A percentile compares a stretch with the other conserved stretches of the same genome.
phyloP scores from a whole-genome alignment of 345 rosid species.

The Mallotus nudiflorus region DNA sequence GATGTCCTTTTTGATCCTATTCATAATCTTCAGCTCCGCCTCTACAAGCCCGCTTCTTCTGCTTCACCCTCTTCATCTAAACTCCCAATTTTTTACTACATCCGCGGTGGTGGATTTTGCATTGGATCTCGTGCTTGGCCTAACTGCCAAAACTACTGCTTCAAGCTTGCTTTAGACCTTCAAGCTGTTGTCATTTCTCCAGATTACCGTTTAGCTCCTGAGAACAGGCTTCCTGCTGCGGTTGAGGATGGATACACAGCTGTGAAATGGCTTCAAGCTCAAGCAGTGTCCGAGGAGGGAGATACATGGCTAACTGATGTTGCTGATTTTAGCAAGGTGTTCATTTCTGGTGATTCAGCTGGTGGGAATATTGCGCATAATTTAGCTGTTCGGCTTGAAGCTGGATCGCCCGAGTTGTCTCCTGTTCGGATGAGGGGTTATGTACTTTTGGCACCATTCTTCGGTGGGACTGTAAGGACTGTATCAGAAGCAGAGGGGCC shows the following conservation, averaged over 20 bases:
- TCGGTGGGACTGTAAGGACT: conserved; percentile 44
- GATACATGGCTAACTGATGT: conserved; percentile 47
- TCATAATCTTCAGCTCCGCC: conserved; percentile 44
- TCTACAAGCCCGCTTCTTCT: conserved; percentile 47
- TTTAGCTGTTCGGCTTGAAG: conserved; percentile 46
- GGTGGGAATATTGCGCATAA: conserved; percentile 64
- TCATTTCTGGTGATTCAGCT: conserved; percentile 56
- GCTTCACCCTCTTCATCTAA: conserved; percentile 11
- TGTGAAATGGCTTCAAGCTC: conserved; percentile 54
- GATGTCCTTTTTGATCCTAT: conserved; percentile 44
- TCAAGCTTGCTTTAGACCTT: conserved; percentile 43
- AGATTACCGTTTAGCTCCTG: conserved; percentile 62
- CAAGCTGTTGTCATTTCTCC: conserved; percentile 48
- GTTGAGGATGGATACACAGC: conserved; percentile 51
- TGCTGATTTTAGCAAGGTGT: conserved; percentile 51
- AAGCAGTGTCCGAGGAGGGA: conserved; percentile 32
- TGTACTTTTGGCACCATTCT: conserved; percentile 54
- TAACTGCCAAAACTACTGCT: conserved; percentile 55
- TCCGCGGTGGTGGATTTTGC: conserved; percentile 70
- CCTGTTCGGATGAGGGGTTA: conserved; percentile 52
- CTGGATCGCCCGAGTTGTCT: conserved; percentile 41
- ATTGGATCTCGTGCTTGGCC: conserved; percentile 65
- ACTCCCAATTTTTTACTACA: conserved; percentile 41
- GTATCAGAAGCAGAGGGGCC: conserved; percentile 62
- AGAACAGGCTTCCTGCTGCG: conserved; percentile 56